These are phyloP conservation scores for Pleoardoris graminearum DNA, from an alignment of 2,329 filamentous ascomycete genomes.

Conservation along the genomic window DNA sequence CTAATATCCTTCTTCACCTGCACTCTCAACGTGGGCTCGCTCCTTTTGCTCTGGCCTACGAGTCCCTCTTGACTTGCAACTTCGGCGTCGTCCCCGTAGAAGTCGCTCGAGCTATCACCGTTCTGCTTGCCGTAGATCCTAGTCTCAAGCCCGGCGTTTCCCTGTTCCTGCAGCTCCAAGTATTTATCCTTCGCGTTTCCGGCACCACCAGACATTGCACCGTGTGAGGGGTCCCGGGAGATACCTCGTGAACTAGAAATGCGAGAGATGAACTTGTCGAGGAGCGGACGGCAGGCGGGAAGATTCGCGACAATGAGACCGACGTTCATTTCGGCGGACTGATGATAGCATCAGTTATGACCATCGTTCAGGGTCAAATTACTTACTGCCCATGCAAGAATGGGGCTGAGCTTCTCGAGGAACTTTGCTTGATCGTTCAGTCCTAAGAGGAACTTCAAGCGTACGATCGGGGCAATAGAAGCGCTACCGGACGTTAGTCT, in stretches of 20 bases:
- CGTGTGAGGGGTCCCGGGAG: not conserved
- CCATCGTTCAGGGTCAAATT: not conserved
- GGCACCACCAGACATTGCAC: not conserved
- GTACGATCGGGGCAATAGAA: not conserved
- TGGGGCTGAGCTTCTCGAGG: not conserved
- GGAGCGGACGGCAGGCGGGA: not conserved
- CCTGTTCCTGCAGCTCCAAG: not conserved
- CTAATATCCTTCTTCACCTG: constrained; percentile 1
- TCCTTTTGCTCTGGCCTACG: not conserved
- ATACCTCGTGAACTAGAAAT: not conserved
- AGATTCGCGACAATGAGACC: not conserved
- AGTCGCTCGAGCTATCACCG: not conserved
- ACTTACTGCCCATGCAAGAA: constrained; percentile 3
- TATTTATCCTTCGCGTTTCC: not conserved
- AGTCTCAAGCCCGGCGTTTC: not conserved
- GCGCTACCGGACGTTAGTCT: not conserved
- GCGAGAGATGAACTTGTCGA: not conserved
- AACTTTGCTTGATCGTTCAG: not conserved
- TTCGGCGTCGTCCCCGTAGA: not conserved
- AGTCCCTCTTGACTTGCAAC: not conserved
- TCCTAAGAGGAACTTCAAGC: not conserved
- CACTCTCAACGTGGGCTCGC: not conserved
- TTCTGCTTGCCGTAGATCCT: not conserved
- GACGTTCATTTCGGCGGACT: constrained; percentile 4
- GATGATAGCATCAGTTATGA: not conserved